A percentile compares a stretch with the other conserved stretches of the same genome.
phyloP scores from a whole-genome alignment of 2,329 filamentous ascomycete species.

The Teratosphaeria destructans region DNA sequence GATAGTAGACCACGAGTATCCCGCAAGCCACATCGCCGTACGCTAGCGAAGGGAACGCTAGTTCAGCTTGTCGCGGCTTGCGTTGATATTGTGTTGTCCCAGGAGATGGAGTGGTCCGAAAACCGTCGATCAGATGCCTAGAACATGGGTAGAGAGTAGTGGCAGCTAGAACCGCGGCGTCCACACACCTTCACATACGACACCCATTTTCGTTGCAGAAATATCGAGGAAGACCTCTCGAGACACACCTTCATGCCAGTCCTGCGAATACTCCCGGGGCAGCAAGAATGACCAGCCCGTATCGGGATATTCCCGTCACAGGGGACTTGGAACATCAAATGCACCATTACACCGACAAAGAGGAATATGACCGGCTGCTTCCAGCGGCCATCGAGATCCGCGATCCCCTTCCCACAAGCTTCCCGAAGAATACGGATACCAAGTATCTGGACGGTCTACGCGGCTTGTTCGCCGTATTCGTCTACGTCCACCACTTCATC shows the following conservation, averaged over 20 bases:
- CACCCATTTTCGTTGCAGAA: neutral
- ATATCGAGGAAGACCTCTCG: neutral
- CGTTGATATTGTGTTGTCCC: no score
- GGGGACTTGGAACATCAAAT: neutral
- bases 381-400: neutral
- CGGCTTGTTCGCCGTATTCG: neutral
- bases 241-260: neutral
- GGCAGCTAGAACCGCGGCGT: neutral
- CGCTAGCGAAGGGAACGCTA: neutral
- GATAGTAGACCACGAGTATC: neutral
- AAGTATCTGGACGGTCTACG: neutral
- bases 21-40: neutral
- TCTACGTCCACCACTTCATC: neutral
- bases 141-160: no score
- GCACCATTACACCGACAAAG: neutral
- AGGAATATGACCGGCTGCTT: neutral
- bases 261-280: neutral
- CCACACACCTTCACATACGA: neutral
- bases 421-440: neutral
- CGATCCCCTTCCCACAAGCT: neutral
- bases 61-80: neutral
- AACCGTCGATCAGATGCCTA: neutral
- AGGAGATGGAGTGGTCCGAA: neutral
- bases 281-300: neutral
- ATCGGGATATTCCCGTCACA: neutral